phyloP scores from a whole-genome alignment of 2,329 filamentous ascomycete species.

The Cadophora sp. region DNA sequence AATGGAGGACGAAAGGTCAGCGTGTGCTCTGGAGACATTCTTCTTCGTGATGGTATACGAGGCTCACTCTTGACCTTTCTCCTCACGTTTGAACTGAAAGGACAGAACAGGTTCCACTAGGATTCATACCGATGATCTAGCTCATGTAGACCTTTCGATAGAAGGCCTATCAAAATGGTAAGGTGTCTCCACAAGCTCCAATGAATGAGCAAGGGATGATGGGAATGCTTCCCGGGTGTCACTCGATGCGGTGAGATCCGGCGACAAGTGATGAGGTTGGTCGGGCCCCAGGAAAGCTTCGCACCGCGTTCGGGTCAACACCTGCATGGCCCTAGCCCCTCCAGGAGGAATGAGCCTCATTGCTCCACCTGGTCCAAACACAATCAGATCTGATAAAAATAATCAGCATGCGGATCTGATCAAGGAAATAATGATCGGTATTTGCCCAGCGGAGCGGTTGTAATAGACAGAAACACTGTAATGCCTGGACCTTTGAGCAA shows the following conservation, averaged over 20 bases:
- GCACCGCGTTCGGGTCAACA: neutral
- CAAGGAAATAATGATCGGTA: constrained; percentile 6
- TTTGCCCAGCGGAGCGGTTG: neutral
- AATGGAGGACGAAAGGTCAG: neutral
- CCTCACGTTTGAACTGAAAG: neutral
- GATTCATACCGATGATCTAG: neutral
- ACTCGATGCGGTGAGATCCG: neutral
- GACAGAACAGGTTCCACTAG: neutral
- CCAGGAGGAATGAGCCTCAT: constrained; percentile 15
- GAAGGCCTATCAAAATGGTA: neutral
- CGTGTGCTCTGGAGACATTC: neutral
- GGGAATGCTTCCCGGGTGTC: neutral
- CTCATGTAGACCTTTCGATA: neutral
- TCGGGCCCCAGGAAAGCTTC: neutral
- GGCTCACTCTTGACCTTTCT: neutral
- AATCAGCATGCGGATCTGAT: neutral
- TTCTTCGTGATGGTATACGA: neutral
- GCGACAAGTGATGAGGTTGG: neutral
- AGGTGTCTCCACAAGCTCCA: neutral
- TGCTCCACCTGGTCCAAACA: constrained; percentile 21
- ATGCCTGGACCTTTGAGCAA: no score
- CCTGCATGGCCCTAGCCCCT: constrained; percentile 15
- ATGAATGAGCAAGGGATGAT: neutral
- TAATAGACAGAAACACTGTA: neutral
- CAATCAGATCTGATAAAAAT: constrained; percentile 14